phyloP scores from a whole-genome alignment of 1,284 basidiomycete species.

The Ustilago hordei region DNA sequence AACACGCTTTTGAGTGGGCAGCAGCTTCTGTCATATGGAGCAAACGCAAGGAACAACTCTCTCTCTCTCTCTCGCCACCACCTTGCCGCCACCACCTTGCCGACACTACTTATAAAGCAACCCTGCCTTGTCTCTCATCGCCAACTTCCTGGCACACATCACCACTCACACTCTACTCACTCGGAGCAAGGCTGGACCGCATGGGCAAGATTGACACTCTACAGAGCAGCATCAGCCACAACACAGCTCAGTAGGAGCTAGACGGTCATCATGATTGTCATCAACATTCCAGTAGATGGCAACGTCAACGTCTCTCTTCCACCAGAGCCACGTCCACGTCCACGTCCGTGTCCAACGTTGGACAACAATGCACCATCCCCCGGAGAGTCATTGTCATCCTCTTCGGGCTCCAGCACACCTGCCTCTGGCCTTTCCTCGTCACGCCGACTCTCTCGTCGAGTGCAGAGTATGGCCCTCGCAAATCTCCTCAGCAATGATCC shows the following conservation, averaged over 20 bases:
- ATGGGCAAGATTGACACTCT: background rate
- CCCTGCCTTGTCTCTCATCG: background rate
- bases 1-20: background rate
- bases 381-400: conserved; percentile 11
- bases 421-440: conserved; percentile 24
- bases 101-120: background rate
- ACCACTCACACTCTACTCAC: background rate
- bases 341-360: conserved; percentile 20
- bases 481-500: conserved; percentile 25
- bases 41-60: background rate
- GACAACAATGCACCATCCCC: conserved; percentile 7
- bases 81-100: background rate
- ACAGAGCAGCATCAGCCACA: no score
- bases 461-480: conserved; percentile 46
- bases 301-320: conserved; percentile 41
- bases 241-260: background rate
- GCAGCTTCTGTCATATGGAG: background rate
- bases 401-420: conserved; percentile 26
- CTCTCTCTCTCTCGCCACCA: background rate
- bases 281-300: conserved; percentile 31
- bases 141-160: background rate
- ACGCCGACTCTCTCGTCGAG: conserved; percentile 40
- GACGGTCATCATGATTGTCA: conserved; percentile 35
- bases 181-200: background rate
- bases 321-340: conserved; percentile 41